phyloP scores from a whole-genome alignment of 2,329 filamentous ascomycete species.

The Coniochaeta sp. region DNA sequence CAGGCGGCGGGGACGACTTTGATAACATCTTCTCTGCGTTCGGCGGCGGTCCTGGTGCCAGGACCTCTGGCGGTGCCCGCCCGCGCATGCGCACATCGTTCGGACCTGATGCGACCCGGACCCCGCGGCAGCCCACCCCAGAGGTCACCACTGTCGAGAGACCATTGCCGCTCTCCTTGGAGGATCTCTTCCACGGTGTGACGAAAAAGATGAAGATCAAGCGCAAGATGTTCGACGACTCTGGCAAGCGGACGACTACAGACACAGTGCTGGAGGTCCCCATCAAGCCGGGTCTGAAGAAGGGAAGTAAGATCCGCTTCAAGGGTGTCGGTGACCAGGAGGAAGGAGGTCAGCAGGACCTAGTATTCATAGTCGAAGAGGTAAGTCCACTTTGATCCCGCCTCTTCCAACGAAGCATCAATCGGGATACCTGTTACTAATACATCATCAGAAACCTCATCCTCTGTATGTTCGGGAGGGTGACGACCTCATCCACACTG shows the following conservation, averaged over 20 bases:
- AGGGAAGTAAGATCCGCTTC: constrained; percentile 97
- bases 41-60: constrained; percentile 32
- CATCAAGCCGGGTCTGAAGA: constrained; percentile 92
- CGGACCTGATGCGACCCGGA: constrained; percentile 20
- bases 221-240: constrained; percentile 85
- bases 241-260: constrained; percentile 75
- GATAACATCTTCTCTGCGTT: constrained; percentile 50
- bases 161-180: constrained; percentile 70
- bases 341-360: constrained; percentile 88
- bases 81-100: constrained; percentile 34
- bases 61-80: constrained; percentile 29
- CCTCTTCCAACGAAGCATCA: background rate
- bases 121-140: constrained; percentile 52
- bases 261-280: constrained; percentile 91
- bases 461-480: constrained; percentile 78
- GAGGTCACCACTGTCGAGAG: constrained; percentile 90
- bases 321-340: constrained; percentile 96
- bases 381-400: constrained; percentile 41
- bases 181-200: constrained; percentile 80
- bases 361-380: constrained; percentile 93
- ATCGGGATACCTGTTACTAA: constrained; percentile 25
- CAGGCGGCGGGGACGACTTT: constrained; percentile 39
- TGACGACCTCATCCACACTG: constrained; percentile 72
- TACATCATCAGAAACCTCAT: constrained; percentile 66
- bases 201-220: constrained; percentile 99